Evolutionary conservation across 345 rosid species (phyloP).

Genomic region (Brassica carinata): DNA sequence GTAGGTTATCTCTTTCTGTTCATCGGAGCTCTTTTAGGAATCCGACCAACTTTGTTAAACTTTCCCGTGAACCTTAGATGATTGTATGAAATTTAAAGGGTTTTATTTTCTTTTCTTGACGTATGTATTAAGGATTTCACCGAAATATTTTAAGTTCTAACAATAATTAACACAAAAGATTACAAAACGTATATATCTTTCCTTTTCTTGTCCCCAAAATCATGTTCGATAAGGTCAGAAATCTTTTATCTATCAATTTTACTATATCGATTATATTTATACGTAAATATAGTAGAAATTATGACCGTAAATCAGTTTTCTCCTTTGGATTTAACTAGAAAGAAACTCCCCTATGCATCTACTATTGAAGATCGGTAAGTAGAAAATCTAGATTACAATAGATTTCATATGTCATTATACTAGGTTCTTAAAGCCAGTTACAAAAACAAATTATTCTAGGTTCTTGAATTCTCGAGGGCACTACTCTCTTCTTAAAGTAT

Average conservation of each 20-base stretch:
- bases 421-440: background rate
- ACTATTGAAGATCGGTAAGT: background rate
- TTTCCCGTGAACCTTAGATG: background rate
- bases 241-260: background rate
- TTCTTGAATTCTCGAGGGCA: background rate
- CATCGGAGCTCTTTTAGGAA: background rate
- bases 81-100: background rate
- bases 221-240: constrained; percentile 1
- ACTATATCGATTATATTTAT: background rate
- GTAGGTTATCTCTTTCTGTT: background rate
- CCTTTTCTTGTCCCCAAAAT: constrained; percentile 1
- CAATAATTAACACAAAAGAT: background rate
- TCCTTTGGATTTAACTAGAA: background rate
- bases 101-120: background rate
- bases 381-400: background rate
- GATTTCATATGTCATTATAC: background rate
- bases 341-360: background rate
- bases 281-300: background rate
- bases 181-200: background rate
- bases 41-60: background rate
- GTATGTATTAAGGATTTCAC: constrained; percentile 2
- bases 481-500: background rate
- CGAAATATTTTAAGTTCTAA: background rate
- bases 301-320: background rate
- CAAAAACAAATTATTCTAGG: background rate